A percentile compares a stretch with the other conserved stretches of the same genome.
Evolutionary conservation across 2,329 filamentous ascomycete genomes (phyloP).

Genomic region (Cercospora sp.): DNA sequence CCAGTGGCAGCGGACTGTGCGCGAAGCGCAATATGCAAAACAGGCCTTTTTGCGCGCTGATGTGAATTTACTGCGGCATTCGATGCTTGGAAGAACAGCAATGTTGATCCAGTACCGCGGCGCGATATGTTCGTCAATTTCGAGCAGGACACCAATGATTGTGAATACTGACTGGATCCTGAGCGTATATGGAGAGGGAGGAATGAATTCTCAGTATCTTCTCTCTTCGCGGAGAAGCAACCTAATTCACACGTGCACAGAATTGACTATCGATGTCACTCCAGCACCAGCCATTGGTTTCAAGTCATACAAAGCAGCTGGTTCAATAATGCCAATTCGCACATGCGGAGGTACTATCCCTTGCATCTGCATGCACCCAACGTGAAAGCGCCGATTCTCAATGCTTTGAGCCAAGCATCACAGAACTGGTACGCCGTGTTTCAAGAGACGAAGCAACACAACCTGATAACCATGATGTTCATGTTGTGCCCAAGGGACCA

Average conservation of each 20-base stretch:
- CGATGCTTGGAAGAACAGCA: not conserved
- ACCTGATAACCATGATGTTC: not conserved
- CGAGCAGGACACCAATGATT: not conserved
- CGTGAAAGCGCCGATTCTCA: not conserved
- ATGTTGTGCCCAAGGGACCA: not conserved
- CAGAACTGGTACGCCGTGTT: not conserved
- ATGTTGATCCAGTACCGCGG: not conserved
- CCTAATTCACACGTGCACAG: not conserved
- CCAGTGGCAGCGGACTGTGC: not conserved
- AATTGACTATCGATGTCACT: not conserved
- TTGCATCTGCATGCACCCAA: not conserved
- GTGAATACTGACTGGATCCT: not conserved
- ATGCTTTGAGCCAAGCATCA: not conserved
- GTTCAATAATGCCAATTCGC: not conserved
- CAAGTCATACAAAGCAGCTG: not conserved
- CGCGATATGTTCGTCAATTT: no score
- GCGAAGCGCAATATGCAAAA: not conserved
- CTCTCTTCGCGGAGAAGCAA: no score
- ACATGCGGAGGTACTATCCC: not conserved
- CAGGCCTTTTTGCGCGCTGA: not conserved
- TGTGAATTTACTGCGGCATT: not conserved
- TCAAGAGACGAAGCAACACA: not conserved
- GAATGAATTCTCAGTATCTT: not conserved
- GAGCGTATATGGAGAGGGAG: not conserved
- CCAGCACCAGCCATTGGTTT: not conserved